Evolutionary conservation across 495 filamentous ascomycete species (phyloP), one percentile per base, ranked within the genome.

Genomic region (Trichocladium uniseriatum): DNA sequence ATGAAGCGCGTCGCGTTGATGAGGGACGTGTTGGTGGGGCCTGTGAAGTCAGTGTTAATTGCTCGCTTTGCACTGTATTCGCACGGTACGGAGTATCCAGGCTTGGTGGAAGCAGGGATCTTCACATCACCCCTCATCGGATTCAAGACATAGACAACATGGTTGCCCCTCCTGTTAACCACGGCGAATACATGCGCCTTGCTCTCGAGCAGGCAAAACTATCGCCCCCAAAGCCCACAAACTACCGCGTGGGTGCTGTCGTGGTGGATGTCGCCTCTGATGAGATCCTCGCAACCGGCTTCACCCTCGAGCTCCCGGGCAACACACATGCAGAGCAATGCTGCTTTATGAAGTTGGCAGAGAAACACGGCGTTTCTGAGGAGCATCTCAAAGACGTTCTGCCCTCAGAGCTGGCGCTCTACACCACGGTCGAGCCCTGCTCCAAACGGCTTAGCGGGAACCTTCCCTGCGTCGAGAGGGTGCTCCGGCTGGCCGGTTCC

Each of bases 301-400:
- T 90, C 72, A 94, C 90, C 7, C 77, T 95, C 54, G 91, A 97
- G 61, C 80, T 92, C 10, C 75, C 79, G 0, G 92, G 90, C 13
- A 98, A 98, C 74, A 95, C 89, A 0, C 92, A 98, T 55, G 92
- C 92, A 5, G 92, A 98, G 58, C 89, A 98, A 70, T 87, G 81
- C 70, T 90, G 85, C 61, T 78, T 98, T 43, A 65, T 79, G 34
- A 97, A 98, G 64, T 76, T 83, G 21, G 76, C 81, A n/a, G 57
- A 64, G 43, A 57, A 64, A 40, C 57, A 68, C 42, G 63, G 53
- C 35, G 65, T 83, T 8, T 28, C 71, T 1, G 81, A 85, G 43
- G 79, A 79, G 18, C 54, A 69, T 11, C 69, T 89, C 11, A 65
- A 57, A 14, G 63, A 75, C 11, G 73, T 77, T 0, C 70, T 92